Percentiles rank a stretch among this genome's conserved stretches.
Conservation (phyloP, 208 protist species). For the Acanthamoeba castellanii region DNA sequence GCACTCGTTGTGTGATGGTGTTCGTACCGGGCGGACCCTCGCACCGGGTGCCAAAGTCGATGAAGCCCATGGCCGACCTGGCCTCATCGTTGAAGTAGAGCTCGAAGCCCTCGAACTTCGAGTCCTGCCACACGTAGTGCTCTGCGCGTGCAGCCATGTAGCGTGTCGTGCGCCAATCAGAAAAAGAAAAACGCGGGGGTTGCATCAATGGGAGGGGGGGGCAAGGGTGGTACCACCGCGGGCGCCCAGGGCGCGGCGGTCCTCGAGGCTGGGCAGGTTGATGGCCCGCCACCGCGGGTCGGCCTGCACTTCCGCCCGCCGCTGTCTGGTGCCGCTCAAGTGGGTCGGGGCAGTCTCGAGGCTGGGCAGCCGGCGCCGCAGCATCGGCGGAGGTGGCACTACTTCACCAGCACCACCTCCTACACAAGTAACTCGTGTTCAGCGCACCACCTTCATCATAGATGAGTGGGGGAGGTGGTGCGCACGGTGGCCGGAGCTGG, state of each 20-base stretch:
- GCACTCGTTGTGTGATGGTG: neutral
- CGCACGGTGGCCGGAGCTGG: too few relatives aligned
- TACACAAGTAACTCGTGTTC: too few relatives aligned
- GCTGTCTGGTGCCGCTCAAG: neutral
- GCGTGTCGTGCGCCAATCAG: neutral
- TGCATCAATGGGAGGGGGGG: neutral
- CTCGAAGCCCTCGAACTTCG: conserved; percentile 16
- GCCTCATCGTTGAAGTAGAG: conserved; percentile 39
- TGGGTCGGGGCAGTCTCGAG: neutral
- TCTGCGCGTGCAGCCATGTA: neutral
- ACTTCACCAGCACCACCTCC: neutral
- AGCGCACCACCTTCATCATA: too few relatives aligned
- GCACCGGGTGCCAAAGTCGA: conserved; percentile 44
- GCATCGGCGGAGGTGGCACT: neutral
- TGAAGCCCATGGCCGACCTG: neutral
- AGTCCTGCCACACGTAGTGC: conserved; percentile 41
- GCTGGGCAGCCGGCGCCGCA: neutral
- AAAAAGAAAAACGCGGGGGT: neutral
- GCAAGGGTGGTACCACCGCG: neutral
- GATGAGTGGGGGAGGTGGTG: too few relatives aligned
- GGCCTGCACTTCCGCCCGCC: neutral
- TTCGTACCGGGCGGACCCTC: conserved; percentile 29
- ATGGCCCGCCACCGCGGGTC: conserved; percentile 20
- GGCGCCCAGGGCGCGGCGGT: conserved; percentile 1
- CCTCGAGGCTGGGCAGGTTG: neutral